Base-by-base conservation (phyloP, 805 yeast species). In the Zygosaccharomyces pseudorouxii region DNA sequence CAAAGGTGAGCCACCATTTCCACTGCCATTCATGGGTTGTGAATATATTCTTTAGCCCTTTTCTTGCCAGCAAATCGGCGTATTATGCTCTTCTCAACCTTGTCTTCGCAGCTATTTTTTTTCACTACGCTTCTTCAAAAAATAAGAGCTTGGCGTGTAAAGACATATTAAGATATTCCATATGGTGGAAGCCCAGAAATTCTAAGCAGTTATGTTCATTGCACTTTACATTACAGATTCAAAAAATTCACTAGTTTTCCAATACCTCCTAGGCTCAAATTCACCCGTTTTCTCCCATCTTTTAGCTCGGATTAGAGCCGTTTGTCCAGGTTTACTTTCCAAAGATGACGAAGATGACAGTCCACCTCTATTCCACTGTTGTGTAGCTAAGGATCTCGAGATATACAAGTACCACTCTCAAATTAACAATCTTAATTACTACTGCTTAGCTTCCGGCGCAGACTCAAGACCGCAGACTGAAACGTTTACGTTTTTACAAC, bases 401-500 rank as follows among this genome's bases (percentile, higher is more conserved):
- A 54, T 60, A 0, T 59, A 52, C 48, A 61, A 54, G 38, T 57
- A 54, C 41, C 49, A 51, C 20, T 63, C 69, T 1, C n/a, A 18
- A 2, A 28, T 31, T 2, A 63, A 61, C 42, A 55, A 53, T 29
- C 30, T 64, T 10, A 48, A 53, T 23, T 63, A 56, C 42, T 64
- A 63, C 59, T 60, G 67, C 42, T 45, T 64, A 18, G 46, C 51
- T 12, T 48, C 55, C 7, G 48, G 47, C 22, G 36, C 51, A 8
- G 39, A 45, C 20, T 28, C 49, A 18, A 44, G 40, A 12, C 78
- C 81, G 39, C 84, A 86, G 0, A 57, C 79, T 45, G 63, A 75
- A n/a, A 81, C 87, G 1, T 72, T 74, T 50, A 75, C 75, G 20
- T 77, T 86, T 48, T 63, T 82, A 19, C 68, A 71, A 23, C 65